These are phyloP conservation scores for Raphanus hybrid DNA, from an alignment of 441 rosid species.

Conservation along the genomic window DNA sequence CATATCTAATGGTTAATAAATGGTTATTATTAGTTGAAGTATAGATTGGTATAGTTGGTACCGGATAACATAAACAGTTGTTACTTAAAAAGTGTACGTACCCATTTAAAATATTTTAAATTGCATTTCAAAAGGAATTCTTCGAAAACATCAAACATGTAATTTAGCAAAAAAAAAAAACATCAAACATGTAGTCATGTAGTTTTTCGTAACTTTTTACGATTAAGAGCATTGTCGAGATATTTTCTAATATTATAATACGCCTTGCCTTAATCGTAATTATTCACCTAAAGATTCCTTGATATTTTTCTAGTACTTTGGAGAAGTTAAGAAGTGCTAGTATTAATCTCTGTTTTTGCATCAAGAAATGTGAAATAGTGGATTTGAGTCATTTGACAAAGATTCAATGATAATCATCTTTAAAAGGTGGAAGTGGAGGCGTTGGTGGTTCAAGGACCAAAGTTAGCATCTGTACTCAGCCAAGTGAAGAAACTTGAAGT, in stretches of 20 bases:
- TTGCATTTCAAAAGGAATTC: background rate
- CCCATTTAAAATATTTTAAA: background rate
- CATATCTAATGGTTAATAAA: too few relatives aligned
- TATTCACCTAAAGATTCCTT: constrained; percentile 10
- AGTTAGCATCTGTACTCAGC: constrained; percentile 70
- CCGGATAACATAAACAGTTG: background rate
- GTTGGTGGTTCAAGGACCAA: constrained; percentile 89
- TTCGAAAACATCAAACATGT: constrained; percentile 10
- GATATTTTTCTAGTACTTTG: background rate
- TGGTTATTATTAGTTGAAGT: too few relatives aligned
- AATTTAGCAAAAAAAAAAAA: too few relatives aligned
- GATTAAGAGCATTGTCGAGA: constrained; percentile 8
- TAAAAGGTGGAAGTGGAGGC: constrained; percentile 90
- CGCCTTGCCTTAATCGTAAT: background rate
- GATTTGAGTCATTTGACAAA: background rate
- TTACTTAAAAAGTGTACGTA: background rate
- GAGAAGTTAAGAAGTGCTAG: background rate
- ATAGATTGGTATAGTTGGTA: too few relatives aligned
- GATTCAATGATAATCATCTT: background rate
- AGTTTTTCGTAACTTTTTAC: constrained; percentile 4
- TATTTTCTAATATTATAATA: background rate
- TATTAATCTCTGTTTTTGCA: background rate
- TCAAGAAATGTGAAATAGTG: background rate
- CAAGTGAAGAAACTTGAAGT: constrained; percentile 95
- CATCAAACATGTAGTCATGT: constrained; percentile 17